Evolutionary conservation across 1,139 yeast species (phyloP).

Genomic region (Geotrichum fermentans): DNA sequence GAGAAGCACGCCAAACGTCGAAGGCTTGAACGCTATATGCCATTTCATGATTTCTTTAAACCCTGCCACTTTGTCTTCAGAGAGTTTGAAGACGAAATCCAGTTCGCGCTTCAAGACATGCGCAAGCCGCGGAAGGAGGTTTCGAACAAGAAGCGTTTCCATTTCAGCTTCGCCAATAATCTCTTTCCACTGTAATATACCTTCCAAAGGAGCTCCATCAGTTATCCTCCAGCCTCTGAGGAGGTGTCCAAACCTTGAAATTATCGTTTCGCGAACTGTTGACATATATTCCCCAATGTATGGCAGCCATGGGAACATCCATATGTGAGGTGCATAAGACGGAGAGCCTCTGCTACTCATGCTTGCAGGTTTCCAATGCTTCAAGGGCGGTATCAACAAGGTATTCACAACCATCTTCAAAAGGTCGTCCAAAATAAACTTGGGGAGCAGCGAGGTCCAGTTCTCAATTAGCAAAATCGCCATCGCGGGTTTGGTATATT

Average conservation of each 20-base stretch:
- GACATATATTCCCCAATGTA: constrained; percentile 28
- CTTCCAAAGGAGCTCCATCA: constrained; percentile 31
- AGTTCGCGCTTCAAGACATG: constrained; percentile 22
- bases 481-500: constrained; percentile 32
- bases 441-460: constrained; percentile 43
- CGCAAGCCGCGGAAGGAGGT: constrained; percentile 39
- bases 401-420: constrained; percentile 38
- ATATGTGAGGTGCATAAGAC: constrained; percentile 34
- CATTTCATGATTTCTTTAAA: constrained; percentile 10
- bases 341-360: constrained; percentile 2
- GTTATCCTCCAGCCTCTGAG: constrained; percentile 38
- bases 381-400: constrained; percentile 36
- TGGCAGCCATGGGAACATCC: constrained; percentile 48
- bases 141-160: constrained; percentile 27
- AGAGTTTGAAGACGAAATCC: background rate
- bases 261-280: constrained; percentile 32
- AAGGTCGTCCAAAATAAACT: constrained; percentile 33
- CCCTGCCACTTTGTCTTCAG: background rate
- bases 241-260: constrained; percentile 34
- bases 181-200: constrained; percentile 40
- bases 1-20: constrained; percentile 30
- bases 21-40: constrained; percentile 24
- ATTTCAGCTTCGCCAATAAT: constrained; percentile 37
- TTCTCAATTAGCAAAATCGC: constrained; percentile 39
- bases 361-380: constrained; percentile 38